phyloP scores from a whole-genome alignment of 768 basidiomycete species.

The Psilocybe cubensis region DNA sequence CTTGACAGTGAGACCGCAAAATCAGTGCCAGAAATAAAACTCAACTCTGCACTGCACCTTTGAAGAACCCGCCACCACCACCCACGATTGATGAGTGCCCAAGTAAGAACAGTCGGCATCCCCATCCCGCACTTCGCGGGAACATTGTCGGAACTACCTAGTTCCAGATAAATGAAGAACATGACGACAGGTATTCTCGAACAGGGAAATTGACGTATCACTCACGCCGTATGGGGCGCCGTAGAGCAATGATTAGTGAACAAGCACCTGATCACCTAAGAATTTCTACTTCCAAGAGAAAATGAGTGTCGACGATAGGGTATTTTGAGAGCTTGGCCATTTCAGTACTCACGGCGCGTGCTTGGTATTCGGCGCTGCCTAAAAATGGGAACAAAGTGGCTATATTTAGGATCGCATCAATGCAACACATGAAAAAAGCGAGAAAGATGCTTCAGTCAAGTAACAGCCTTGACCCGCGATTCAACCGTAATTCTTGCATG shows the following conservation, averaged over 20 bases:
- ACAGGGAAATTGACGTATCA: constrained; percentile 14
- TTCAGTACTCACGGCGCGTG: constrained; percentile 3
- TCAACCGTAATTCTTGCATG: constrained; percentile 24
- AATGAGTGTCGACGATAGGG: background rate
- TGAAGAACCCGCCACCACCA: background rate
- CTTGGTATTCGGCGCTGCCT: constrained; percentile 11
- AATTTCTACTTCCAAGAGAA: constrained; percentile 3
- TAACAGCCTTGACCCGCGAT: constrained; percentile 24
- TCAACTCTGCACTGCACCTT: background rate
- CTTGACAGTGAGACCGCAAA: constrained; percentile 6
- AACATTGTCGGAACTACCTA: constrained; percentile 24
- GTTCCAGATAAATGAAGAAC: constrained; percentile 19
- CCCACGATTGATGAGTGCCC: background rate
- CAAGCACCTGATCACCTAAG: constrained; percentile 4
- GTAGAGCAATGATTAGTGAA: background rate
- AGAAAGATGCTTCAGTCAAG: constrained; percentile 15
- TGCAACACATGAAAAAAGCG: constrained; percentile 16
- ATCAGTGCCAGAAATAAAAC: background rate
- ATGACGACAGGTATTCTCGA: constrained; percentile 21
- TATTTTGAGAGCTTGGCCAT: constrained; percentile 1
- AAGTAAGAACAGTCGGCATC: constrained; percentile 1
- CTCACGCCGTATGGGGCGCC: constrained; percentile 2
- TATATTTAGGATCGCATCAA: constrained; percentile 21
- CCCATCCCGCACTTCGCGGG: constrained; percentile 21
- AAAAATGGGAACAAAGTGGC: background rate